Base-by-base conservation (phyloP, 345 rosid species). In the Carallia brachiata region DNA sequence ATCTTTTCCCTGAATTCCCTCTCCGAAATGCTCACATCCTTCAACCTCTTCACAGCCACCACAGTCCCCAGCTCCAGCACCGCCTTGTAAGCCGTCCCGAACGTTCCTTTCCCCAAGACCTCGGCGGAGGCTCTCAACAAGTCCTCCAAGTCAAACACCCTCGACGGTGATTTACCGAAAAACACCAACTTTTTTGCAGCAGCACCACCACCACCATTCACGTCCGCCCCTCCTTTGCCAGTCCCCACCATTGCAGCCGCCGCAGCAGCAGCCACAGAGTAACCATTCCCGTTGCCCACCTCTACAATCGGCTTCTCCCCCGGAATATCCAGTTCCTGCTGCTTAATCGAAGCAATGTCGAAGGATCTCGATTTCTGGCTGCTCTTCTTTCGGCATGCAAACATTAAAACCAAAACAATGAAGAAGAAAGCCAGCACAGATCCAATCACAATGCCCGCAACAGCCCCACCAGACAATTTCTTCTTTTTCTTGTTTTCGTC, bases 81-180 rank as follows among this genome's bases (percentile, higher is more conserved):
- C 5, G 99, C 99, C 83, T 90, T 95, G 71, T 95, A 95, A 3
- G 99, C 88, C 1, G 99, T 95, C 60, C 99, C 99, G 8, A 89
- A 90, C 6, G 96, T 89, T 17, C 99, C 99, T 77, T 95, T 95
- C 44, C 99, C 99, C 66, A 95, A 67, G 69, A 95, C 99, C 82
- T 95, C 99, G 0, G 99, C 99, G 0, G 99, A 95, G 48, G 98
- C 99, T 72, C 94, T 90, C 86, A 95, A 72, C 82, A 95, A 74
- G 69, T 92, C 99, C 83, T 95, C 99, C 81, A 95, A 81, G 61
- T 89, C 96, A 65, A 95, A 95, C 65, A 84, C 89, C 77, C 76
- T 87, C 0, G 3, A 4, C 50, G 82, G 67, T 0, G 89, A 76
- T 47, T 88, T 92, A 65, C 97, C 96, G 37, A 95, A 90, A 77